phyloP scores from a whole-genome alignment of 768 basidiomycete species.

The Leccinum obscurum region DNA sequence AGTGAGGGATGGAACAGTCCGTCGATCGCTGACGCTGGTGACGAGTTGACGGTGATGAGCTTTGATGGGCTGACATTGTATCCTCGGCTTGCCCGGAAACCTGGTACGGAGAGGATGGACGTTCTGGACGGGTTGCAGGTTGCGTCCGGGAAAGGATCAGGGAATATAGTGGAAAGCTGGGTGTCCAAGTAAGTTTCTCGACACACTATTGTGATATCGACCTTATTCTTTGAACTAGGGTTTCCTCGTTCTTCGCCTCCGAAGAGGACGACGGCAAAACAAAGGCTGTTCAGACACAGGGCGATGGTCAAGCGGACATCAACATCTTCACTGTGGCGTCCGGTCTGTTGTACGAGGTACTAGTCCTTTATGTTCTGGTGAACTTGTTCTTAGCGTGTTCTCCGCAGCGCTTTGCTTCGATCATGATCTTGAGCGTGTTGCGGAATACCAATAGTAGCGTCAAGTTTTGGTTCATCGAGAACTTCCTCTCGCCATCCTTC shows the following conservation, averaged over 20 bases:
- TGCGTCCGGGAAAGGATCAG: constrained; percentile 30
- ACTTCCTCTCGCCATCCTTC: constrained; percentile 98
- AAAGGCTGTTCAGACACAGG: constrained; percentile 26
- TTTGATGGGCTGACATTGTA: constrained; percentile 91
- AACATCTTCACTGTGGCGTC: constrained; percentile 99
- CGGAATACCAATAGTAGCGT: constrained; percentile 92
- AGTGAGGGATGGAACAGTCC: constrained; percentile 88
- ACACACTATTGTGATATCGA: background rate
- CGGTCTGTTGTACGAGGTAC: constrained; percentile 91
- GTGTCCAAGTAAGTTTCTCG: constrained; percentile 48
- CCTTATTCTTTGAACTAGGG: constrained; percentile 27
- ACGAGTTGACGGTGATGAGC: constrained; percentile 77
- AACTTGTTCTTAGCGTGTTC: constrained; percentile 3
- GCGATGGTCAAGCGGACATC: constrained; percentile 75
- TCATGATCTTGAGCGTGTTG: constrained; percentile 97
- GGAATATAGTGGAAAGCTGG: constrained; percentile 48
- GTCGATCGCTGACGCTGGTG: constrained; percentile 63
- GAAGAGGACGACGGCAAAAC: constrained; percentile 25
- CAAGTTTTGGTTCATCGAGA: constrained; percentile 99
- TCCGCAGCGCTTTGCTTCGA: constrained; percentile 87
- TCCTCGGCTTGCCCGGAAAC: constrained; percentile 66
- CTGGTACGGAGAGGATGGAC: constrained; percentile 81
- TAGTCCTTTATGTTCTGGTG: constrained; percentile 2
- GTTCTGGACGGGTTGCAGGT: constrained; percentile 58
- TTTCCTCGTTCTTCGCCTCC: constrained; percentile 46